phyloP scores from a whole-genome alignment of 352 stramenopile genomes.

The Blastocystis sp. region DNA sequence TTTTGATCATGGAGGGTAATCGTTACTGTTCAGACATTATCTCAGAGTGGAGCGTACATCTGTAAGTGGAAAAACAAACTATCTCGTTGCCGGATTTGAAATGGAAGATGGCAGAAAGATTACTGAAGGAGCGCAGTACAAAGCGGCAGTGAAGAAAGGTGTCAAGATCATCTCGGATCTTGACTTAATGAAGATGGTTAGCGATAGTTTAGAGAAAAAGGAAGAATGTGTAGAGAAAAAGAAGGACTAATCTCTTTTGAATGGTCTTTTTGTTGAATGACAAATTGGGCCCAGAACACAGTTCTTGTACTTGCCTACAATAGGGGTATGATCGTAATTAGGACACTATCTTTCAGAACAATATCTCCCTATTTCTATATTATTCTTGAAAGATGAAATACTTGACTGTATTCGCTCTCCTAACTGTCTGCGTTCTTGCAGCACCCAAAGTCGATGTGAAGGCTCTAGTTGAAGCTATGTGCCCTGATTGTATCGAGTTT shows the following conservation, averaged over 20 bases:
- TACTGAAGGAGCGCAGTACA: constrained; percentile 55
- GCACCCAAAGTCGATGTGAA: constrained; percentile 56
- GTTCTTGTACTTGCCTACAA: no score
- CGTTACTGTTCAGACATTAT: not conserved
- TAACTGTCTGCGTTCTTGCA: constrained; percentile 24
- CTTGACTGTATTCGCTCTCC: not conserved
- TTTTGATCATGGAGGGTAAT: constrained; percentile 63
- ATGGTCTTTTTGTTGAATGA: constrained; percentile 19
- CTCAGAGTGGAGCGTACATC: constrained; percentile 35
- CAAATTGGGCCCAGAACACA: not conserved
- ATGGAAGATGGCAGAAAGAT: constrained; percentile 63
- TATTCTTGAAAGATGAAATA: constrained; percentile 21
- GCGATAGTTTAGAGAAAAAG: constrained; percentile 36
- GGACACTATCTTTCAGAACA: not conserved
- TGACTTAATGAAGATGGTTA: constrained; percentile 63
- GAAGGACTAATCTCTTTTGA: no score
- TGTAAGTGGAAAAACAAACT: constrained; percentile 65
- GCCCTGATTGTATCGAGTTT: constrained; percentile 55
- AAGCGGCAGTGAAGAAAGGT: constrained; percentile 33
- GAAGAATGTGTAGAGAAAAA: not conserved
- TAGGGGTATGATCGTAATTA: not conserved
- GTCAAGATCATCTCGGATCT: constrained; percentile 65
- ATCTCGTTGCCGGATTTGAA: constrained; percentile 61
- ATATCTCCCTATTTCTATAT: not conserved
- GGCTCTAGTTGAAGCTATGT: constrained; percentile 13